Percentiles rank a stretch among this genome's conserved stretches.
These are phyloP conservation scores for Colletotrichum gigasporum DNA, from an alignment of 2,329 filamentous ascomycete species.

Conservation along the genomic window DNA sequence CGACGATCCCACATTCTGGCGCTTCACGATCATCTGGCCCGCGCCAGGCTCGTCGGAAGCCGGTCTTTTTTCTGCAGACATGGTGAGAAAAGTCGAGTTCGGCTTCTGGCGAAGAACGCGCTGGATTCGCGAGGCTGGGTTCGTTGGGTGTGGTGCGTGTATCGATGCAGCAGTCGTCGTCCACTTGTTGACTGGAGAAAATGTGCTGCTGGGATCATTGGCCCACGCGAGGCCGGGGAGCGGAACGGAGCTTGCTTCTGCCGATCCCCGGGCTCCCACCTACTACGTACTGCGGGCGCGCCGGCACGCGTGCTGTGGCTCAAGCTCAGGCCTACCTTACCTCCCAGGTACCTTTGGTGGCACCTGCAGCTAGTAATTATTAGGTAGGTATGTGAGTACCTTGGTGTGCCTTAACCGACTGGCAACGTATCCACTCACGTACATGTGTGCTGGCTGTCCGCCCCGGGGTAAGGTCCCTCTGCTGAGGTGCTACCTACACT, in stretches of 20 bases:
- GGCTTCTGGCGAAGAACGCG: neutral
- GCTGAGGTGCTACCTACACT: too few species aligned
- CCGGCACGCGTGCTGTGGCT: neutral
- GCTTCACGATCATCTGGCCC: constrained; percentile 86
- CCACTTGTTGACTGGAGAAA: neutral
- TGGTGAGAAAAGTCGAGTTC: constrained; percentile 47
- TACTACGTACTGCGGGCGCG: too few species aligned
- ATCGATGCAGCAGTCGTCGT: neutral
- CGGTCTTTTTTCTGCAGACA: constrained; percentile 93
- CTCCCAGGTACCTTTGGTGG: too few species aligned
- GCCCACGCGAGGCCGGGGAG: neutral
- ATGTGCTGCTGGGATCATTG: constrained; percentile 1
- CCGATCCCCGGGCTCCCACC: constrained; percentile 17
- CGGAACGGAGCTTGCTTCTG: constrained; percentile 29
- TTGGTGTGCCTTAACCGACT: too few species aligned
- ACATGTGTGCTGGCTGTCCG: too few species aligned
- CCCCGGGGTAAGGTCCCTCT: too few species aligned
- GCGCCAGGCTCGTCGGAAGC: constrained; percentile 85
- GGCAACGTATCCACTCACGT: too few species aligned
- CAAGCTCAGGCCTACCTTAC: too few species aligned
- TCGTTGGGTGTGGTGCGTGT: neutral
- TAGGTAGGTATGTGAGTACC: too few species aligned
- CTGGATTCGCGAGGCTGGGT: neutral
- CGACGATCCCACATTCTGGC: constrained; percentile 74
- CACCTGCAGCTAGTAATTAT: too few species aligned